Percentiles rank a stretch among this genome's conserved stretches.
Conservation (phyloP, 2,329 filamentous ascomycete species). For the Clathrospora elynae region DNA sequence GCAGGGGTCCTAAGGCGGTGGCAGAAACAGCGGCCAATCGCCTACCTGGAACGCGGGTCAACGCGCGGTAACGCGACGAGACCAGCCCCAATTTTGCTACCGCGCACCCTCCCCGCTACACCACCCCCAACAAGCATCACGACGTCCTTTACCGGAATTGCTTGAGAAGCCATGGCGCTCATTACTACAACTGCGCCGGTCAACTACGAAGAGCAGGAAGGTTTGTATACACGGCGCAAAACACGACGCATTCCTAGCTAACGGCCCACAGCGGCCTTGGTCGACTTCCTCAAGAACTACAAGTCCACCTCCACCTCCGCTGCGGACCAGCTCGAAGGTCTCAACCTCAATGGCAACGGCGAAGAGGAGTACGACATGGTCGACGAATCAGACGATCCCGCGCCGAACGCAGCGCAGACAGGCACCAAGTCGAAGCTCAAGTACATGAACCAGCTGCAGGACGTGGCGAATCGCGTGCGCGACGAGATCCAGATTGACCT, state of each 20-base stretch:
- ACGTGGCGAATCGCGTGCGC: conserved; percentile 78
- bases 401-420: conserved; percentile 51
- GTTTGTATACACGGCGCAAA: conserved; percentile 56
- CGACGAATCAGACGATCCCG: conserved; percentile 73
- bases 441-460: conserved; percentile 85
- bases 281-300: conserved; percentile 86
- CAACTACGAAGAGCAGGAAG: conserved; percentile 85
- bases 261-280: conserved; percentile 70
- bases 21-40: conserved; percentile 34
- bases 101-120: conserved; percentile 27
- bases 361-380: conserved; percentile 92
- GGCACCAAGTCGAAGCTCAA: conserved; percentile 69
- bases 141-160: conserved; percentile 8
- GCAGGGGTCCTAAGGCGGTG: conserved; percentile 29
- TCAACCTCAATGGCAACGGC: conserved; percentile 86
- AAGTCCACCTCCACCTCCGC: conserved; percentile 77
- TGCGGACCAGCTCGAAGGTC: conserved; percentile 78
- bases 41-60: conserved; percentile 28
- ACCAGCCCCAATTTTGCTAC: conserved; percentile 34
- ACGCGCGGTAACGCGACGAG: conserved; percentile 37
- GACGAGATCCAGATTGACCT: conserved; percentile 85
- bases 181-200: conserved; percentile 78
- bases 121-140: conserved; percentile 9
- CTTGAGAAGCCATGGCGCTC: conserved; percentile 73
- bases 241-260: conserved; percentile 29